Evolutionary conservation across 2,329 filamentous ascomycete species (phyloP).

Genomic region (Scedosporium apiospermum): DNA sequence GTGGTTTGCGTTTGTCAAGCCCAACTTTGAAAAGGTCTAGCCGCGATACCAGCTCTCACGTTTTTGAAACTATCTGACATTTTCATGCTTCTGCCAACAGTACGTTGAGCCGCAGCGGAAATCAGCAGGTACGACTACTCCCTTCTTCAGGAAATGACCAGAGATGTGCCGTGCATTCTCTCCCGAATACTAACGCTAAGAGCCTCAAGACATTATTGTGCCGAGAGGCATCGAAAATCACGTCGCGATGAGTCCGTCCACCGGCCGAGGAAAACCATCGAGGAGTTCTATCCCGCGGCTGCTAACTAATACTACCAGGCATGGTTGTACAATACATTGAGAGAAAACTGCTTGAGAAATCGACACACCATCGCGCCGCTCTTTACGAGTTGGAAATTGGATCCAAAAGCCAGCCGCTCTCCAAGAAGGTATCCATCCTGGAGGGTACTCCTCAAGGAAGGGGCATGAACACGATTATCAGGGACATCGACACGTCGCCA

Average conservation of each 20-base stretch:
- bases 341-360: slow-evolving; percentile 79
- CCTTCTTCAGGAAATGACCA: slow-evolving; percentile 2
- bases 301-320: slow-evolving; percentile 30
- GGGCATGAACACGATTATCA: slow-evolving; percentile 85
- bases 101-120: slow-evolving; percentile 88
- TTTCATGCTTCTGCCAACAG: slow-evolving; percentile 19
- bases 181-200: background rate
- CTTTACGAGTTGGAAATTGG: slow-evolving; percentile 67
- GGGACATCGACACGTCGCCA: slow-evolving; percentile 65
- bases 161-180: background rate
- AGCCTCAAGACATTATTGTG: slow-evolving; percentile 69
- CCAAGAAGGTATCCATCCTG: slow-evolving; percentile 64
- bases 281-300: background rate
- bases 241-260: slow-evolving; percentile 66
- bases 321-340: slow-evolving; percentile 95
- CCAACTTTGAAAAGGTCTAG: slow-evolving; percentile 73
- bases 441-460: slow-evolving; percentile 69
- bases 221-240: slow-evolving; percentile 90
- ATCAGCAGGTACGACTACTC: slow-evolving; percentile 53
- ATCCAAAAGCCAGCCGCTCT: slow-evolving; percentile 62
- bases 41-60: background rate
- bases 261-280: background rate
- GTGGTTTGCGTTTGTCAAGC: slow-evolving; percentile 94
- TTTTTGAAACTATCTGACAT: background rate
- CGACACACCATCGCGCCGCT: slow-evolving; percentile 68